Conservation (phyloP, 2,329 filamentous ascomycete genomes). For the Pseudocercospora fuligena region DNA sequence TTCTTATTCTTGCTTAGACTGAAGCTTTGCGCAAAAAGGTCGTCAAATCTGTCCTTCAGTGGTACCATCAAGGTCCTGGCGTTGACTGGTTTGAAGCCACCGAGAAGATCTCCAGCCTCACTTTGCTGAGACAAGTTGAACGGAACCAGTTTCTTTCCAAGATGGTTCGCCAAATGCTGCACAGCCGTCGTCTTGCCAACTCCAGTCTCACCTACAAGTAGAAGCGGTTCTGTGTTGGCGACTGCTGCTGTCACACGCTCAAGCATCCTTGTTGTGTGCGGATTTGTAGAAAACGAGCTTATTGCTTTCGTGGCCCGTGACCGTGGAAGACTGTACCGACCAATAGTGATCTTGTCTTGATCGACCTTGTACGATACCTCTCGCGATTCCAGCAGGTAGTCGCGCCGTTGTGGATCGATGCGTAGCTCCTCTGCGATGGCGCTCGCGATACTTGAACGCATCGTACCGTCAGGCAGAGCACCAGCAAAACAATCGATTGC, state of each 20-base stretch:
- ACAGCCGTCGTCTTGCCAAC: slow-evolving; percentile 97
- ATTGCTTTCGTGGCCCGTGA: slow-evolving; percentile 18
- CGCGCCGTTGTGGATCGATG: slow-evolving; percentile 78
- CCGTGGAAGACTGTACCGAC: slow-evolving; percentile 37
- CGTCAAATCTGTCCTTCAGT: slow-evolving; percentile 90
- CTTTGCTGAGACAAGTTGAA: slow-evolving; percentile 98
- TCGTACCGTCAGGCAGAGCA: slow-evolving; percentile 69
- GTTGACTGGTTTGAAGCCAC: slow-evolving; percentile 95
- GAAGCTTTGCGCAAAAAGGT: slow-evolving; percentile 85
- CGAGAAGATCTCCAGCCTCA: slow-evolving; percentile 92
- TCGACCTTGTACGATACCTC: slow-evolving; percentile 68
- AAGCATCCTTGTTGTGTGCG: slow-evolving; percentile 79
- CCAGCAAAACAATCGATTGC: slow-evolving; percentile 91
- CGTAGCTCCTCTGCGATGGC: slow-evolving; percentile 86
- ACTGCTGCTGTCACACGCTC: slow-evolving; percentile 88
- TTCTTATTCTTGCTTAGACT: slow-evolving; percentile 84
- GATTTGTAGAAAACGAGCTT: slow-evolving; percentile 83
- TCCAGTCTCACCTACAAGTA: slow-evolving; percentile 98
- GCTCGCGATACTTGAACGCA: slow-evolving; percentile 64
- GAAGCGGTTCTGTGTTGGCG: slow-evolving; percentile 80
- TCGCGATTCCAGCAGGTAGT: slow-evolving; percentile 76
- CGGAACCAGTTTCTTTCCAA: slow-evolving; percentile 85
- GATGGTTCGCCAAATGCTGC: slow-evolving; percentile 82
- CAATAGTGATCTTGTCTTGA: slow-evolving; percentile 36
- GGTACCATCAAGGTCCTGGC: slow-evolving; percentile 85